Evolutionary conservation across 1,139 yeast genomes (phyloP).

Genomic region (Suhomyces kunorum): DNA sequence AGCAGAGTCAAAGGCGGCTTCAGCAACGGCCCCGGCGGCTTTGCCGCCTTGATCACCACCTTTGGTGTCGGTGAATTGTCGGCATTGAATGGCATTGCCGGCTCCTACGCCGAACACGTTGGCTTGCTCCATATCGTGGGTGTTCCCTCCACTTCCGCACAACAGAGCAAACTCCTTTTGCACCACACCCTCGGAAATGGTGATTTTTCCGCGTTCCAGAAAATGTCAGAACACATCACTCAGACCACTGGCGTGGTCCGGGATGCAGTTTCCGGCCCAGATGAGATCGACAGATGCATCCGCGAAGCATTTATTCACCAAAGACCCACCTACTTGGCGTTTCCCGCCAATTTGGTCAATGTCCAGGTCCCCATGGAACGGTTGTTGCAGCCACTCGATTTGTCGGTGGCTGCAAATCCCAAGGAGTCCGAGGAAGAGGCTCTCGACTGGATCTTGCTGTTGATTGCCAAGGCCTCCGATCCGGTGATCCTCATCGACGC

Average conservation of each 20-base stretch:
- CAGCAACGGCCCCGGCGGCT: slow-evolving; percentile 45
- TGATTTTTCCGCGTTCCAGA: slow-evolving; percentile 46
- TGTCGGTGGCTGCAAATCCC: slow-evolving; percentile 62
- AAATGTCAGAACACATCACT: slow-evolving; percentile 62
- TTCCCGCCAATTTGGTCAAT: slow-evolving; percentile 81
- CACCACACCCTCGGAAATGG: slow-evolving; percentile 51
- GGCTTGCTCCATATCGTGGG: slow-evolving; percentile 59
- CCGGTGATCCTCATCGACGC: slow-evolving; percentile 84
- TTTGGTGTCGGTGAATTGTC: slow-evolving; percentile 68
- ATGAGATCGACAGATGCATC: slow-evolving; percentile 70
- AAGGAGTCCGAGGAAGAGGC: slow-evolving; percentile 72
- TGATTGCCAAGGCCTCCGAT: slow-evolving; percentile 59
- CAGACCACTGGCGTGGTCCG: slow-evolving; percentile 63
- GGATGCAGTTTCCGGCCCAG: slow-evolving; percentile 63
- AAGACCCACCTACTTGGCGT: slow-evolving; percentile 80
- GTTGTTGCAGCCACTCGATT: slow-evolving; percentile 64
- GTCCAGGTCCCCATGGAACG: slow-evolving; percentile 55
- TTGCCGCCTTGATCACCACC: slow-evolving; percentile 62
- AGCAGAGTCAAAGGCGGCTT: slow-evolving; percentile 58
- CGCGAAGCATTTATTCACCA: slow-evolving; percentile 69
- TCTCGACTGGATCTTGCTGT: slow-evolving; percentile 52
- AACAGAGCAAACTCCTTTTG: slow-evolving; percentile 37
- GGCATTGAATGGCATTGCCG: slow-evolving; percentile 60
- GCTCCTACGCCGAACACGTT: slow-evolving; percentile 61
- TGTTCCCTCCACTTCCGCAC: slow-evolving; percentile 40